Base-by-base conservation (phyloP, 208 protist species). In the Angomonas ambiguus region DNA sequence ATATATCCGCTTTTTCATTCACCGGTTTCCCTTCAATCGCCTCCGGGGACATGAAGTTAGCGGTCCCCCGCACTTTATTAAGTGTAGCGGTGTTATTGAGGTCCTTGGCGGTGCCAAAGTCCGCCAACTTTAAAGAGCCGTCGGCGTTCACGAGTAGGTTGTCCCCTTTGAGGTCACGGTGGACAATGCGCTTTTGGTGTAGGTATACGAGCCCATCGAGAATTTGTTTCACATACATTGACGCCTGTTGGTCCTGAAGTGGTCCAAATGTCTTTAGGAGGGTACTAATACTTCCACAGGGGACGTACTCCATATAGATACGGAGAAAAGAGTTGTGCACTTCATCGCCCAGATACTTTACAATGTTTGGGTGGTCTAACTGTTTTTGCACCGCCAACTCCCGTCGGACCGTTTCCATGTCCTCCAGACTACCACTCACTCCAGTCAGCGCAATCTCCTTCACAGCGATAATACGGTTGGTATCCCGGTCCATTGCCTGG, bases 271-370 rank as follows among this genome's bases (percentile, higher is more conserved):
- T 91, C 38, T 68, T 74, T 5, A 98, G 27, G 10, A 94, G 77
- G 0, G 76, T 77, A n/a, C 78, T 83, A 13, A 98, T 83, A 48
- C 91, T 96, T 31, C 94, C 94, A 45, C 92, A 88, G 2, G 92
- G 72, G 28, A 98, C 83, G 67, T 89, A 97, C 61, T 98, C 95
- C 76, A 97, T 87, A 80, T 95, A 98, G 28, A 98, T 96, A 30
- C 89, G 89, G 30, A 95, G 71, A 56, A 49, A 80, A 6, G 68
- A 76, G 35, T 88, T 80, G 56, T 87, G 80, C 11, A 80, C 70
- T 56, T 96, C 85, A 33, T 87, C 76, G 56, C 91, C 94, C 27
- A 93, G 78, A 69, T 83, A 97, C 53, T 83, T 72, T 5, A 97
- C 92, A 60, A 97, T 96, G 77, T 97, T 94, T 13, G 84, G 89